Conservation (phyloP, 768 basidiomycete genomes). For the Agrocybe chaxingu region DNA sequence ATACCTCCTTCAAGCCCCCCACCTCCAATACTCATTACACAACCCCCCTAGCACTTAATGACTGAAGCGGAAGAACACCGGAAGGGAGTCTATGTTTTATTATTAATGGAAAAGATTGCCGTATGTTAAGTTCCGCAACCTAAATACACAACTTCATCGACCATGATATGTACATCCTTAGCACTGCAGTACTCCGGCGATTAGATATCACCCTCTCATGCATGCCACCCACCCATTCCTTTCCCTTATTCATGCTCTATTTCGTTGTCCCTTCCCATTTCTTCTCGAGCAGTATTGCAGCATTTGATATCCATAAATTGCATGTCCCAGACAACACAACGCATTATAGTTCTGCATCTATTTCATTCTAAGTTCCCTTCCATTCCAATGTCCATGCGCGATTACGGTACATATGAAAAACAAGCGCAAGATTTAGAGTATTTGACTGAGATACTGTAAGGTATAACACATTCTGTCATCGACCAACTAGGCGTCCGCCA, state of each 20-base stretch:
- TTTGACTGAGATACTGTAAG: slow-evolving; percentile 3
- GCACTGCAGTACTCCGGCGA: no score
- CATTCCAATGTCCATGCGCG: background rate
- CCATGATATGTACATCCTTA: no score
- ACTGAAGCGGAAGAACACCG: no score
- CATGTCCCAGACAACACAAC: background rate
- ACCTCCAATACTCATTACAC: slow-evolving; percentile 36
- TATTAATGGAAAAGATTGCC: no score
- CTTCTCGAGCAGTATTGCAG: no score
- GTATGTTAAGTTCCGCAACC: no score
- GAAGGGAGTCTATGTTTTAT: no score
- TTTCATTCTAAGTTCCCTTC: background rate
- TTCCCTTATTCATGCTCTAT: no score
- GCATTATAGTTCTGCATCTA: background rate
- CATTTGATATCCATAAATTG: no score
- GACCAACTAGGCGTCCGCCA: slow-evolving; percentile 37
- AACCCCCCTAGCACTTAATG: slow-evolving; percentile 21
- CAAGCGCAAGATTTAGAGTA: background rate
- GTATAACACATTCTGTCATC: background rate
- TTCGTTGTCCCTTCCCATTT: no score
- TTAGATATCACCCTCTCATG: no score
- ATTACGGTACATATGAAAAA: background rate
- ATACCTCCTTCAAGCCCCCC: slow-evolving; percentile 28
- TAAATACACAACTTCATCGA: background rate
- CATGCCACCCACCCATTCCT: no score